phyloP scores from a whole-genome alignment of 805 yeast species.

The Ogataea zsoltii region DNA sequence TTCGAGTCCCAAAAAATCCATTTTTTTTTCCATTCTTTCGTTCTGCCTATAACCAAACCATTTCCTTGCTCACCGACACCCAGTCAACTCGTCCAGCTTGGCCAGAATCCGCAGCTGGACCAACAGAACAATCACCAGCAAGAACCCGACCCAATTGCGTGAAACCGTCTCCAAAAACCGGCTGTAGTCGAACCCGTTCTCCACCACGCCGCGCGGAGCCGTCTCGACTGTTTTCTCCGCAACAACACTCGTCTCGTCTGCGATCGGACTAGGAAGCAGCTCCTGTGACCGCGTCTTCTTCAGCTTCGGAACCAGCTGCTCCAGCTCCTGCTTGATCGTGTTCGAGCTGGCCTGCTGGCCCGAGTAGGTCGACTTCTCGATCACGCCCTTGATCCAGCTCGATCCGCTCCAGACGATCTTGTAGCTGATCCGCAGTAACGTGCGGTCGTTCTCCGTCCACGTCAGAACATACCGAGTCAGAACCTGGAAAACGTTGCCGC shows the following conservation, averaged over 20 bases:
- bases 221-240: background rate
- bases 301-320: conserved; percentile 19
- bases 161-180: conserved; percentile 8
- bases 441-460: conserved; percentile 69
- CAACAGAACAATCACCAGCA: conserved; percentile 8
- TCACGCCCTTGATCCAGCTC: conserved; percentile 88
- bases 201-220: background rate
- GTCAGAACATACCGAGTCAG: conserved; percentile 68
- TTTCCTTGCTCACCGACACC: background rate
- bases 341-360: conserved; percentile 73
- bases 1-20: too few species aligned
- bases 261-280: conserved; percentile 1
- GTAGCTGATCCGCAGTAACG: conserved; percentile 65
- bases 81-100: conserved; percentile 6
- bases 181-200: conserved; percentile 6
- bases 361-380: conserved; percentile 78
- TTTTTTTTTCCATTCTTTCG: too few species aligned
- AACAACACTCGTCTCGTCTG: background rate
- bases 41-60: too few species aligned
- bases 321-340: conserved; percentile 35
- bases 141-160: conserved; percentile 13
- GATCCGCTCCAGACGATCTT: conserved; percentile 86
- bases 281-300: background rate
- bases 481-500: conserved; percentile 79
- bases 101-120: conserved; percentile 10